phyloP scores from a whole-genome alignment of 2,329 filamentous ascomycete genomes.

The Shiraia sp. region DNA sequence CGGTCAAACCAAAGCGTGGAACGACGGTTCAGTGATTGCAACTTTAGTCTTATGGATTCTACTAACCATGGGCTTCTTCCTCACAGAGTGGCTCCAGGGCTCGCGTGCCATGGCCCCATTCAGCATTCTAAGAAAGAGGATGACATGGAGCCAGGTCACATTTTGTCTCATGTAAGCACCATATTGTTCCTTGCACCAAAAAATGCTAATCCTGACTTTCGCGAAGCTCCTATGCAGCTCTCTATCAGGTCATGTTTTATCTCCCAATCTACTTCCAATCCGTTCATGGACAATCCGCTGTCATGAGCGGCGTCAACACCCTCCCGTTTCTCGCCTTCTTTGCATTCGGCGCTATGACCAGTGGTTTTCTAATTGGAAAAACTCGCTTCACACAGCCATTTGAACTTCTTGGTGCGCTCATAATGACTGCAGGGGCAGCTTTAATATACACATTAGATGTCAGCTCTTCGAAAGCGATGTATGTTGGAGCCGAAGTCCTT shows the following conservation, averaged over 20 bases:
- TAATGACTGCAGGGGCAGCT: constrained; percentile 33
- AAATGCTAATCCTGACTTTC: no score
- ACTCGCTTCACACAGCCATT: neutral
- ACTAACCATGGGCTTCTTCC: constrained; percentile 38
- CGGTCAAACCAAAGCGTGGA: constrained; percentile 45
- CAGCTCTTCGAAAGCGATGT: constrained; percentile 21
- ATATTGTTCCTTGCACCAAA: no score
- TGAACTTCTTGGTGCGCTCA: neutral
- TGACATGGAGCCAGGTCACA: no score
- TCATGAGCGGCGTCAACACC: constrained; percentile 46
- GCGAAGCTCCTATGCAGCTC: no score
- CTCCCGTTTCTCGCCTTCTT: constrained; percentile 45
- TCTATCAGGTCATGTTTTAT: no score
- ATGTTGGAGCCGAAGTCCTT: constrained; percentile 29
- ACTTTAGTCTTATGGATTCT: constrained; percentile 44
- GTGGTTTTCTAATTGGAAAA: neutral
- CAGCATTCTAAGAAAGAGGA: no score
- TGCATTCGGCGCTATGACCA: neutral
- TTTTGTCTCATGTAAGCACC: no score
- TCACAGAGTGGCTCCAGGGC: neutral
- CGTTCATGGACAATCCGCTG: constrained; percentile 39
- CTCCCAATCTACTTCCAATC: constrained; percentile 55
- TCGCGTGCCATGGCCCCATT: neutral
- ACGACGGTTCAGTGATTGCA: constrained; percentile 42
- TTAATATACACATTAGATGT: constrained; percentile 43